Percentiles rank a stretch among this genome's conserved stretches.
These are phyloP conservation scores for Geosmithia flava DNA, from an alignment of 2,329 filamentous ascomycete species.

Conservation along the genomic window DNA sequence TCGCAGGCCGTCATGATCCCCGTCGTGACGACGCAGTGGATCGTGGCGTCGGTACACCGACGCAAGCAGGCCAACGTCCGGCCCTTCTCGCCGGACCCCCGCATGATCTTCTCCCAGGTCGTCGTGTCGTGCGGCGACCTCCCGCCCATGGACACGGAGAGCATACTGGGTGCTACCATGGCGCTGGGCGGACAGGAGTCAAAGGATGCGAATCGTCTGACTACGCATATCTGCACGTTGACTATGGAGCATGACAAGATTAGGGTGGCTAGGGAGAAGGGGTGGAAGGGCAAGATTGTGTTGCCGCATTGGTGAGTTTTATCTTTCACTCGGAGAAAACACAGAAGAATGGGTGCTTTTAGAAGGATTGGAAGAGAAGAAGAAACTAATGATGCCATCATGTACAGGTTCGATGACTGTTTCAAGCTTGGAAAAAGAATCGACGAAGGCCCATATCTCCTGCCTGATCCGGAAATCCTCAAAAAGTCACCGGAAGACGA, in stretches of 20 bases:
- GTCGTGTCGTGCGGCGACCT: constrained; percentile 74
- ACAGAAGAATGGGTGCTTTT: no score
- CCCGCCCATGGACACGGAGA: constrained; percentile 77
- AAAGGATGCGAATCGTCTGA: constrained; percentile 55
- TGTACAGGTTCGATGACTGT: constrained; percentile 81
- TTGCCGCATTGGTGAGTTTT: constrained; percentile 72
- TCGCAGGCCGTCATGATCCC: constrained; percentile 69
- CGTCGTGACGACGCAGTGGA: constrained; percentile 74
- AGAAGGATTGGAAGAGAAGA: no score
- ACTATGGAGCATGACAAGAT: constrained; percentile 64
- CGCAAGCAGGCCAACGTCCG: constrained; percentile 64
- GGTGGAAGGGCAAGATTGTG: constrained; percentile 66
- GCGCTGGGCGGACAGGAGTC: constrained; percentile 81
- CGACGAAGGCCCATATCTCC: constrained; percentile 71
- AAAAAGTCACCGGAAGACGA: constrained; percentile 40
- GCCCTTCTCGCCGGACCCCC: constrained; percentile 81
- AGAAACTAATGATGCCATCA: no score
- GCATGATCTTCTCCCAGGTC: constrained; percentile 80
- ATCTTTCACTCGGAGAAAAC: no score
- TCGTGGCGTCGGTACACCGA: constrained; percentile 56
- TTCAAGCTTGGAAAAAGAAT: constrained; percentile 86
- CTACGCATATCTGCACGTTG: constrained; percentile 83
- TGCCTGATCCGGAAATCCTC: constrained; percentile 82
- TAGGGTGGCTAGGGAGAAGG: constrained; percentile 47
- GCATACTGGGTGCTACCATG: constrained; percentile 78